Base-by-base conservation (phyloP, 495 filamentous ascomycete genomes). In the Penicillium herquei region DNA sequence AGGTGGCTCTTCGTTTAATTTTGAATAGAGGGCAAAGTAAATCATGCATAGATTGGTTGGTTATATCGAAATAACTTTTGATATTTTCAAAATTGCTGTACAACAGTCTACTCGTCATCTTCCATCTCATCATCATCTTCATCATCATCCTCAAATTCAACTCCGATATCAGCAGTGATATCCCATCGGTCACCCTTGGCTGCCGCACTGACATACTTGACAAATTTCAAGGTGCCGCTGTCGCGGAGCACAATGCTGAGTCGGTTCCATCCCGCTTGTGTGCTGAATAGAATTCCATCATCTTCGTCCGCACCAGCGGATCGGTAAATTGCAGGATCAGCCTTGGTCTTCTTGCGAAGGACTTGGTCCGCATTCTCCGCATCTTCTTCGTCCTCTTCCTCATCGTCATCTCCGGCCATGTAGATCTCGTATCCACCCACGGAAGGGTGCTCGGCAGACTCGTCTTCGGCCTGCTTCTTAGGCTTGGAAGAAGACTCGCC, bases 111-210 rank as follows among this genome's bases (percentile, higher is more conserved):
- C 33, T 53, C 42, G 6, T 47, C 41, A 40, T 43, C 40, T 31
- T 57, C 49, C 8, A 54, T 62, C 1, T 68, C 70, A 7, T 73
- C 69, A 7, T 72, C 69, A 0, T 77, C 75, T 6, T 74, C 71
- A 7, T 71, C 71, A 17, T 75, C 62, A 6, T 76, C 77, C 13
- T 70, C 72, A 55, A 77, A 76, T 33, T 75, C 69, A 39, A 80
- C 75, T 0, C 70, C 76, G 60, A 79, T 72, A 33, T 80, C 85
- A 2, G 85, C 95, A 37, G 80, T 82, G 31, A 97, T 73, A 77
- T 99, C 94, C 92, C 93, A 99, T 37, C 94, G 80, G 72, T 97
- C 95, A 13, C 94, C 93, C 64, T 82, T 82, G 4, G 94, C 93
- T 33, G 73, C 80, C 13, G 75, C 77, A 75, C 88, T 92, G 37